These are phyloP conservation scores for Fusarium sp. DNA, from an alignment of 2,329 filamentous ascomycete species.

Conservation along the genomic window DNA sequence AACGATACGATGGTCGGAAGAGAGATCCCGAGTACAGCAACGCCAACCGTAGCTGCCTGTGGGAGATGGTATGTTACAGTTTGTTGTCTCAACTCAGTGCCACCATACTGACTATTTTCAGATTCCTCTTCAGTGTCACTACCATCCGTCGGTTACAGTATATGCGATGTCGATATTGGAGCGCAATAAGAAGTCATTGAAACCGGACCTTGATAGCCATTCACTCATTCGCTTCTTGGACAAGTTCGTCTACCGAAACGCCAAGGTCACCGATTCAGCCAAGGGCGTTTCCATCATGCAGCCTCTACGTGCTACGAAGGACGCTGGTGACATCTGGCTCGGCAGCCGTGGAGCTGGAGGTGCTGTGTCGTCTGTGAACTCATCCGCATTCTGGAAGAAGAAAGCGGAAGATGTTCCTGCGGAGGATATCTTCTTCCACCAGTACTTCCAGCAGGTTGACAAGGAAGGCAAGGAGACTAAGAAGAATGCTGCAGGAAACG, in stretches of 20 bases:
- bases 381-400: conserved; percentile 89
- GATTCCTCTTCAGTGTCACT: conserved; percentile 68
- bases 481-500: conserved; percentile 58
- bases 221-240: conserved; percentile 96
- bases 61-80: conserved; percentile 76
- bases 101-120: conserved; percentile 37
- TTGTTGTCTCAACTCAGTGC: not conserved
- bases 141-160: conserved; percentile 90
- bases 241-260: conserved; percentile 97
- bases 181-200: conserved; percentile 77
- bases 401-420: conserved; percentile 86
- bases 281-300: conserved; percentile 97
- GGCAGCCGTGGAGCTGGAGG: conserved; percentile 59
- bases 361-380: conserved; percentile 70
- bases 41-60: conserved; percentile 91
- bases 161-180: conserved; percentile 79
- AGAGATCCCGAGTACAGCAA: conserved; percentile 91
- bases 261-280: conserved; percentile 73
- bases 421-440: conserved; percentile 98
- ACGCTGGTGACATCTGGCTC: conserved; percentile 65
- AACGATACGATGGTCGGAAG: conserved; percentile 85
- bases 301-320: conserved; percentile 69
- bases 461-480: conserved; percentile 66
- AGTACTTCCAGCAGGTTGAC: conserved; percentile 85
- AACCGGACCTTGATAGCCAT: conserved; percentile 90